These are phyloP conservation scores for Saksenaea oblongispora DNA, from an alignment of 371 early-diverging fungal genomes.

Conservation along the genomic window DNA sequence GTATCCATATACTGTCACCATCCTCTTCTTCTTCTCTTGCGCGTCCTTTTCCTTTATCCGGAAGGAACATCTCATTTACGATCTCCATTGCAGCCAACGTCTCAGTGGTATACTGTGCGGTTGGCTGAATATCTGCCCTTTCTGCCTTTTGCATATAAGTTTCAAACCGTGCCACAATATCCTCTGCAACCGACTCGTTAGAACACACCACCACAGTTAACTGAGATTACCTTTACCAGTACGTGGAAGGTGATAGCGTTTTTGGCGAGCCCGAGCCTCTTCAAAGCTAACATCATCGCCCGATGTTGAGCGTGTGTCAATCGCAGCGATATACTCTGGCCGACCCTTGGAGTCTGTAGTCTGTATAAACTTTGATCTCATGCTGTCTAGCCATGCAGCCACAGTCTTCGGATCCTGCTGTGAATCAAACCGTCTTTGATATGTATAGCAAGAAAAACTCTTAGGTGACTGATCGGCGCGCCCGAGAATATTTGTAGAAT, in stretches of 20 bases:
- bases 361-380: neutral
- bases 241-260: neutral
- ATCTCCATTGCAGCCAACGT: slow-evolving; percentile 20
- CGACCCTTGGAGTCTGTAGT: slow-evolving; percentile 11
- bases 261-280: slow-evolving; percentile 12
- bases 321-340: slow-evolving; percentile 5
- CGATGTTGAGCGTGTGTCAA: neutral
- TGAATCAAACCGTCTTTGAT: neutral
- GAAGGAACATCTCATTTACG: slow-evolving; percentile 10
- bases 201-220: neutral
- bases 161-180: neutral
- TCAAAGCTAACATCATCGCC: slow-evolving; percentile 16
- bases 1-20: slow-evolving; percentile 2
- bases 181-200: neutral
- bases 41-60: neutral
- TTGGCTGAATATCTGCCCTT: neutral
- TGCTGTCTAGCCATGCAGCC: neutral
- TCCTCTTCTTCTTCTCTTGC: slow-evolving; percentile 9
- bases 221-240: neutral
- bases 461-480: neutral
- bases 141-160: neutral
- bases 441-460: neutral
- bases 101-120: slow-evolving; percentile 18
- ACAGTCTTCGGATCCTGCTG: neutral
- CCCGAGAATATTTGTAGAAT: neutral